Conservation (phyloP, 306 rosid genomes). For the Ziziphus jujuba region DNA sequence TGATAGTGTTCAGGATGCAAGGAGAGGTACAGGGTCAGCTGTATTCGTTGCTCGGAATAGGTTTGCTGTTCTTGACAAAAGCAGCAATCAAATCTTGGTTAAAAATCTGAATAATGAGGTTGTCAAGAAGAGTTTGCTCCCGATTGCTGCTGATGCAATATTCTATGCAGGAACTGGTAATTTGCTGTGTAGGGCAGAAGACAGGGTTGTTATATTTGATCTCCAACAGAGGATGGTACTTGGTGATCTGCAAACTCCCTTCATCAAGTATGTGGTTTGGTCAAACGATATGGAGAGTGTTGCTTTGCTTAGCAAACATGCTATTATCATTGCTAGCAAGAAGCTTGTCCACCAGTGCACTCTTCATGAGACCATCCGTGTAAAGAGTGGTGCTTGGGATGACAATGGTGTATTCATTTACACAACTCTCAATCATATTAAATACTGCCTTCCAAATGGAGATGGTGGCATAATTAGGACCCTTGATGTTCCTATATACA, state of each 20-base stretch:
- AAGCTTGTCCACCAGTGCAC: conserved; percentile 92
- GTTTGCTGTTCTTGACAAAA: conserved; percentile 88
- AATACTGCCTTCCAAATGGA: conserved; percentile 89
- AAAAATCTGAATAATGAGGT: conserved; percentile 78
- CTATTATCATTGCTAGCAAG: conserved; percentile 80
- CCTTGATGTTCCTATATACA: conserved; percentile 85
- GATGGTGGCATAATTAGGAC: conserved; percentile 91
- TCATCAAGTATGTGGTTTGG: conserved; percentile 82
- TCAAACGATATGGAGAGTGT: conserved; percentile 83
- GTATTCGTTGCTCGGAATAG: conserved; percentile 89
- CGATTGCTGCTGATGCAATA: conserved; percentile 72
- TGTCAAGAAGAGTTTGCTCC: conserved; percentile 70
- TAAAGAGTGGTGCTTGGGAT: conserved; percentile 97
- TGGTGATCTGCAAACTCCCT: conserved; percentile 88
- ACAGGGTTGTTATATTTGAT: conserved; percentile 76
- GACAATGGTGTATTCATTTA: conserved; percentile 92
- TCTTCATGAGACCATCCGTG: conserved; percentile 93
- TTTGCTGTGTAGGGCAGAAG: conserved; percentile 83
- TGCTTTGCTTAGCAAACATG: conserved; percentile 95
- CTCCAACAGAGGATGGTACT: conserved; percentile 75
- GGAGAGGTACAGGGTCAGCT: conserved; percentile 91
- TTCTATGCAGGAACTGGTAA: conserved; percentile 90
- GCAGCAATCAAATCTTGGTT: conserved; percentile 61
- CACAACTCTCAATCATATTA: conserved; percentile 83
- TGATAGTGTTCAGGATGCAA: conserved; percentile 76